A percentile compares a stretch with the other conserved stretches of the same genome.
These are phyloP conservation scores for Mycena sanguinolenta DNA, from an alignment of 768 basidiomycete genomes.

Conservation along the genomic window DNA sequence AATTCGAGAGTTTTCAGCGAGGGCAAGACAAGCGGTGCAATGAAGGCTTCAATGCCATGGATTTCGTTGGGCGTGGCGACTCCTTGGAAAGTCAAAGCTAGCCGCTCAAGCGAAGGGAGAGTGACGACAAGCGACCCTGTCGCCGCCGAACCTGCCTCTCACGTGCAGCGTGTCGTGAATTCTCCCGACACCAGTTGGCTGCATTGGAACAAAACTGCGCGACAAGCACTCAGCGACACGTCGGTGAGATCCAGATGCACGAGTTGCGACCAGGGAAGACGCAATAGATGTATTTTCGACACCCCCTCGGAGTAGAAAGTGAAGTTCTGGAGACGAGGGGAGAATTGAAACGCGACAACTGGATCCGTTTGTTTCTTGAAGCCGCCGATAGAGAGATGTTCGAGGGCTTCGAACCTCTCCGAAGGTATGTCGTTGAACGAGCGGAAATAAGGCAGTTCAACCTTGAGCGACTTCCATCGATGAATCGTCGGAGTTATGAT, in stretches of 20 bases:
- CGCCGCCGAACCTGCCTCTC: not conserved
- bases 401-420: slow-evolving; percentile 7
- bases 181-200: slow-evolving; percentile 2
- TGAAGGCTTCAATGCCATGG: slow-evolving; percentile 7
- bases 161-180: not conserved
- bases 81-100: not conserved
- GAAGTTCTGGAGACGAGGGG: slow-evolving; percentile 12
- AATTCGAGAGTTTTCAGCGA: slow-evolving; percentile 8
- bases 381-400: not conserved
- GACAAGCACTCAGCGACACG: slow-evolving; percentile 4
- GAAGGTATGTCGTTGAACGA: not conserved
- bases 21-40: slow-evolving; percentile 9
- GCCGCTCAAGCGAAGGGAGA: slow-evolving; percentile 1
- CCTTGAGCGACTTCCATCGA: not conserved
- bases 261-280: slow-evolving; percentile 19
- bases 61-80: not conserved
- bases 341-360: too few relatives aligned
- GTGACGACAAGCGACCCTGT: not conserved
- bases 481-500: not conserved
- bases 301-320: not conserved
- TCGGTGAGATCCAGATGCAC: not conserved
- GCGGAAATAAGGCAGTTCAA: not conserved
- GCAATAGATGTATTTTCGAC: not conserved
- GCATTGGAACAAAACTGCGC: slow-evolving; percentile 12
- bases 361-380: not conserved